These are phyloP conservation scores for Hysterangium stoloniferum DNA, from an alignment of 768 basidiomycete genomes.

Conservation along the genomic window DNA sequence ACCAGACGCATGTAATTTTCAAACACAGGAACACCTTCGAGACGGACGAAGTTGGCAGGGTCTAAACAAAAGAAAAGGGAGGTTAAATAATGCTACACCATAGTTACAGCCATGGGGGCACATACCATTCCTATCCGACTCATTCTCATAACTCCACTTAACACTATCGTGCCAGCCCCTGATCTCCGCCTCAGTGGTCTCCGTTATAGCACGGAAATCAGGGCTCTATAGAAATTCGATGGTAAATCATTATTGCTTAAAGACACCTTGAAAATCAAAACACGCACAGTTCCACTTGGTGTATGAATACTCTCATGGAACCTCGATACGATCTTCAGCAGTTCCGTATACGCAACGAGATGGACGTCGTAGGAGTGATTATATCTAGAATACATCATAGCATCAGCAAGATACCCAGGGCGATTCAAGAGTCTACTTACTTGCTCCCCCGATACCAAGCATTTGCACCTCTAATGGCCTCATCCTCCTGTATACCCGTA, in stretches of 20 bases:
- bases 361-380: constrained; percentile 24
- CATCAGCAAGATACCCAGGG: no score
- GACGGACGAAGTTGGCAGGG: background rate
- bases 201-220: constrained; percentile 59
- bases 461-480: constrained; percentile 49
- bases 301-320: constrained; percentile 32
- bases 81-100: background rate
- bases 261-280: no score
- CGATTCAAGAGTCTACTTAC: no score
- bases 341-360: constrained; percentile 44
- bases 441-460: no score
- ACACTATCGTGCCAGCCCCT: constrained; percentile 7
- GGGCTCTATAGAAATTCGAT: constrained; percentile 47
- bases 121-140: background rate
- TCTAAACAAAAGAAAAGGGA: background rate
- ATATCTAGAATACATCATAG: no score
- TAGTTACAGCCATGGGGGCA: background rate
- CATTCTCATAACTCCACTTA: constrained; percentile 3
- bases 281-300: no score
- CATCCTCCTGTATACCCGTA: constrained; percentile 56
- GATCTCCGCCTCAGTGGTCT: constrained; percentile 3
- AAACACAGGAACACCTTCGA: constrained; percentile 7
- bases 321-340: constrained; percentile 41
- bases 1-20: constrained; percentile 66
- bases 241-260: no score